phyloP scores from a whole-genome alignment of 208 protist species.

The Trypanosoma melophagium region DNA sequence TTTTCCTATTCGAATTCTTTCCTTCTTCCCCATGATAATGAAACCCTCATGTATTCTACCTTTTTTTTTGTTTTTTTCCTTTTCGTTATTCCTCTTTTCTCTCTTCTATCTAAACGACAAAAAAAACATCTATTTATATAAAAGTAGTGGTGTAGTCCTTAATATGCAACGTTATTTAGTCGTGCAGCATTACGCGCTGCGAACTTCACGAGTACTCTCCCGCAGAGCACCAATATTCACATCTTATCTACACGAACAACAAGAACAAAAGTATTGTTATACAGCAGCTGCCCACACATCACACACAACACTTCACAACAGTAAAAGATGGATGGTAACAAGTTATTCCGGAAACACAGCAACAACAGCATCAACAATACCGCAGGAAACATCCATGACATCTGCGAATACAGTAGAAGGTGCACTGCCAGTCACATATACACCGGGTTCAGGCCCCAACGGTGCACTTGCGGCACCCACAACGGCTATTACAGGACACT shows the following conservation, averaged over 20 bases:
- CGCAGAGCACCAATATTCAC: background rate
- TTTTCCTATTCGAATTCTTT: background rate
- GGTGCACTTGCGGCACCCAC: conserved; percentile 55
- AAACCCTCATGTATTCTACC: no score
- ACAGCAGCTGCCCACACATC: no score
- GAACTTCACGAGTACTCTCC: background rate
- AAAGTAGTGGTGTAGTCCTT: background rate
- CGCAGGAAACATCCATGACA: background rate
- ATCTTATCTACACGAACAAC: background rate
- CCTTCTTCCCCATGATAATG: no score
- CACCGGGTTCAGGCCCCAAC: conserved; percentile 52
- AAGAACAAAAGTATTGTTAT: background rate
- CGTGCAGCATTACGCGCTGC: background rate
- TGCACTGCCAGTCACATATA: conserved; percentile 62
- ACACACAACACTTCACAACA: background rate
- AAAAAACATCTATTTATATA: background rate
- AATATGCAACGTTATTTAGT: conserved; percentile 12
- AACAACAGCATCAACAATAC: background rate
- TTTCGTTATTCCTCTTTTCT: conserved; percentile 27
- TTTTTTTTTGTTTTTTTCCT: conserved; percentile 21
- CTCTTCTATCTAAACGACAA: background rate
- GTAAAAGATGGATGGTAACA: conserved; percentile 7
- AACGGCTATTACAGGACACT: conserved; percentile 73
- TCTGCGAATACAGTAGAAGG: conserved; percentile 11
- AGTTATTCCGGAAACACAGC: background rate